phyloP scores from a whole-genome alignment of 495 filamentous ascomycete species.

The Aspergillus nidulans region DNA sequence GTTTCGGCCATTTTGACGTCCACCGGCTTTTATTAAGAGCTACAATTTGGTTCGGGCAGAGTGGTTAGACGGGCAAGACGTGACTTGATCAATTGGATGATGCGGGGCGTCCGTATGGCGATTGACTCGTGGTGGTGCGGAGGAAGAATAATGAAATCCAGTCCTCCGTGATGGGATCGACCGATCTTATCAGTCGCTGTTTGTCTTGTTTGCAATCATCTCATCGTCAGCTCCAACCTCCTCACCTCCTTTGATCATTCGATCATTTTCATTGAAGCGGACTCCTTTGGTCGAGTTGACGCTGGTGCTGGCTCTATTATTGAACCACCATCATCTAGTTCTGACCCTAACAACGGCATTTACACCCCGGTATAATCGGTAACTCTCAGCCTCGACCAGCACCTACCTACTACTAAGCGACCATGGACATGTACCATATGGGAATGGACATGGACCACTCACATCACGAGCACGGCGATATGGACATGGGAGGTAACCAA shows the following conservation, averaged over 20 bases:
- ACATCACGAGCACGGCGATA: slow-evolving; percentile 52
- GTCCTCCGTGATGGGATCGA: neutral
- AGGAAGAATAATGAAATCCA: neutral
- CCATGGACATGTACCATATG: slow-evolving; percentile 36
- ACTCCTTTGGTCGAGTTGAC: neutral
- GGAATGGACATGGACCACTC: slow-evolving; percentile 41
- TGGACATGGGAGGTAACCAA: slow-evolving; percentile 52
- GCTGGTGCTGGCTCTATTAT: neutral
- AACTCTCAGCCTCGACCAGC: neutral
- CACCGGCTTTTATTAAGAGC: neutral
- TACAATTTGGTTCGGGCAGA: neutral
- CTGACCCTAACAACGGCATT: neutral
- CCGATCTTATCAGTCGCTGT: slow-evolving; percentile 31
- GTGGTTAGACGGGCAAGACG: too few relatives aligned
- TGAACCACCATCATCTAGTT: neutral
- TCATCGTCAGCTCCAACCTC: slow-evolving; percentile 1
- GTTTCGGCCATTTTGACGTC: slow-evolving; percentile 27
- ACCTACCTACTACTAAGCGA: neutral
- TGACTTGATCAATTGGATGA: neutral
- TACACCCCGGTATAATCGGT: neutral
- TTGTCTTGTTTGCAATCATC: slow-evolving; percentile 40
- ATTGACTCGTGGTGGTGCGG: neutral
- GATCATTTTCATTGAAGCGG: neutral
- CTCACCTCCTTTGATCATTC: neutral
- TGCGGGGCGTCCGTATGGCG: neutral